A percentile compares a stretch with the other conserved stretches of the same genome.
phyloP scores from a whole-genome alignment of 2,329 filamentous ascomycete genomes.

The Penicillium digitatum region DNA sequence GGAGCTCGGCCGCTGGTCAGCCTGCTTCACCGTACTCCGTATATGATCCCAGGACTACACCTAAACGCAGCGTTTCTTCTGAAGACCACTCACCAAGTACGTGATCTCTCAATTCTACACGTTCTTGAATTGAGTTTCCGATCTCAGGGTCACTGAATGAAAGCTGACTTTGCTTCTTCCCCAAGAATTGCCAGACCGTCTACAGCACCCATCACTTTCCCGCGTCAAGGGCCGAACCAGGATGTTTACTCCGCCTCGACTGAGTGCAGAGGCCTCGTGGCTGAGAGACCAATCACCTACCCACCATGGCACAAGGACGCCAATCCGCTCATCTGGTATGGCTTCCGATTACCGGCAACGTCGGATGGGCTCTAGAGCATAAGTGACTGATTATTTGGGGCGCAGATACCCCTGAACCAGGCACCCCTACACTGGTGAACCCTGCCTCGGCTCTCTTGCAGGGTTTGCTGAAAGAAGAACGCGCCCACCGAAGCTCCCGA shows the following conservation, averaged over 20 bases:
- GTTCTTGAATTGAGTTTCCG: background rate
- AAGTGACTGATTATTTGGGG: conserved; percentile 1
- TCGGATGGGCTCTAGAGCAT: background rate
- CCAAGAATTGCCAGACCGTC: conserved; percentile 24
- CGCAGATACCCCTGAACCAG: conserved; percentile 31
- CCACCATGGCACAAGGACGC: conserved; percentile 19
- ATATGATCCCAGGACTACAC: conserved; percentile 24
- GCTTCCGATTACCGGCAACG: background rate
- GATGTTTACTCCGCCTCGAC: conserved; percentile 32
- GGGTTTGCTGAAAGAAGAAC: conserved; percentile 41
- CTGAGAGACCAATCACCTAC: conserved; percentile 30
- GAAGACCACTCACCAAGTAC: conserved; percentile 23
- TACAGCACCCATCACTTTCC: conserved; percentile 29
- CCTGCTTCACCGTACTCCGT: conserved; percentile 23
- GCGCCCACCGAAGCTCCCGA: conserved; percentile 36
- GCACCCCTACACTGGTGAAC: conserved; percentile 34
- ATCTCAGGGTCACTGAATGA: background rate
- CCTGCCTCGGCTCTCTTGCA: conserved; percentile 41
- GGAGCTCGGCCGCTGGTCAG: conserved; percentile 25
- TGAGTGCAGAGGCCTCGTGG: conserved; percentile 29
- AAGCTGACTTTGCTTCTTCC: conserved; percentile 16
- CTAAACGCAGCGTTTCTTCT: conserved; percentile 17
- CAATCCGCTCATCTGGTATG: conserved; percentile 26
- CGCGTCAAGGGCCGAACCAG: conserved; percentile 31
- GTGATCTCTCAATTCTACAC: conserved; percentile 4